Evolutionary conservation across 768 basidiomycete genomes (phyloP).

Genomic region (Tubosaeta brunneosetosa): DNA sequence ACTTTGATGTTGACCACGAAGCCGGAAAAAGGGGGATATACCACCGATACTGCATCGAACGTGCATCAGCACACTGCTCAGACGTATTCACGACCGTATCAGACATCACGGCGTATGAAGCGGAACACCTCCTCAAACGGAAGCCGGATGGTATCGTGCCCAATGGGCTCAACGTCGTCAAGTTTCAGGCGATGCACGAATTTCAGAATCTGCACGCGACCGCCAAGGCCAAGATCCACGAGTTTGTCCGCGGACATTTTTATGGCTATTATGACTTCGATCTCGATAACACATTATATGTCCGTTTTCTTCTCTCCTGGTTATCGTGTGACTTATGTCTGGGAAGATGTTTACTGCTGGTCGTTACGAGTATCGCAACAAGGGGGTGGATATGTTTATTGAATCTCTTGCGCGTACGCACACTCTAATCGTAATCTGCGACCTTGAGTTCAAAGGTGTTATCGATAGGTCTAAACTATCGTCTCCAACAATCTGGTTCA

Average conservation of each 20-base stretch:
- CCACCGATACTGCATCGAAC: constrained; percentile 96
- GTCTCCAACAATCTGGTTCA: constrained; percentile 58
- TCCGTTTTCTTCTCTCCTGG: constrained; percentile 30
- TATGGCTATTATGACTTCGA: constrained; percentile 98
- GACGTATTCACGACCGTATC: constrained; percentile 99
- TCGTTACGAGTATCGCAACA: constrained; percentile 98
- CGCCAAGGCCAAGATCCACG: constrained; percentile 96
- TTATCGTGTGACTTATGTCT: constrained; percentile 3
- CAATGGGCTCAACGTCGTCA: constrained; percentile 97
- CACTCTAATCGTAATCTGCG: background rate
- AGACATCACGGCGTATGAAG: constrained; percentile 97
- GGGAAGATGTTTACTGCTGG: constrained; percentile 96
- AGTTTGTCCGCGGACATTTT: constrained; percentile 96
- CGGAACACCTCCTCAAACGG: constrained; percentile 92
- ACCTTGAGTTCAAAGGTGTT: background rate
- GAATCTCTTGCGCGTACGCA: constrained; percentile 84
- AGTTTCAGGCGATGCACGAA: constrained; percentile 99
- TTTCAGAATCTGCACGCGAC: constrained; percentile 94
- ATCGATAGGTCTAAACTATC: constrained; percentile 49
- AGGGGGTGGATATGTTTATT: constrained; percentile 99
- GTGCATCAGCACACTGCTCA: constrained; percentile 88
- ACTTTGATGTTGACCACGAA: constrained; percentile 99
- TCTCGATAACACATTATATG: constrained; percentile 85
- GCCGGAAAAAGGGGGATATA: constrained; percentile 99
- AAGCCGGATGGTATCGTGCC: constrained; percentile 97